Percentiles rank a stretch among this genome's conserved stretches.
These are phyloP conservation scores for Baorangia bicolor DNA, from an alignment of 768 basidiomycete genomes.

Conservation along the genomic window DNA sequence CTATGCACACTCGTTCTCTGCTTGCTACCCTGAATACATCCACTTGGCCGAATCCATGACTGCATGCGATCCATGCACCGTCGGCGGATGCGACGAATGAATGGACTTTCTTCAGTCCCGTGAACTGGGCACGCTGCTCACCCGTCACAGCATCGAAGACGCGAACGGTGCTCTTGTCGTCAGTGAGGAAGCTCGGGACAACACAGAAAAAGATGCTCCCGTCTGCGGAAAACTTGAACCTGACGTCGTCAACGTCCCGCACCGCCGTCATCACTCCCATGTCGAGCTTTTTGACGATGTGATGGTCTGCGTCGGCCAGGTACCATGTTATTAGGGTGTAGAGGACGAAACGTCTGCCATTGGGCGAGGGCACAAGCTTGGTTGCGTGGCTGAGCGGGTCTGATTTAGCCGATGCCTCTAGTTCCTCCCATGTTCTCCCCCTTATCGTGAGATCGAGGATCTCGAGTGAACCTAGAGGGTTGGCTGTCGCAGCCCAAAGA, in stretches of 20 bases:
- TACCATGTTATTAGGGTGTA: not conserved
- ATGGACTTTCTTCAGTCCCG: not conserved
- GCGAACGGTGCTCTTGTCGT: not conserved
- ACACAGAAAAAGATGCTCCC: not conserved
- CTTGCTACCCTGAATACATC: too few species aligned
- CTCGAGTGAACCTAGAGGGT: constrained; percentile 1
- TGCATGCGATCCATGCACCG: constrained; percentile 5
- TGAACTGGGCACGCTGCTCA: not conserved
- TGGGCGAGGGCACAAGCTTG: not conserved
- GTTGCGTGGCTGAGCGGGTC: not conserved
- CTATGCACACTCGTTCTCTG: too few species aligned
- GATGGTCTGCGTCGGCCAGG: not conserved
- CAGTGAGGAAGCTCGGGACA: not conserved
- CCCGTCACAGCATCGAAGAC: not conserved
- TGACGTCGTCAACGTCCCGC: not conserved
- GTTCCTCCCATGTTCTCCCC: not conserved
- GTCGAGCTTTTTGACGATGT: constrained; percentile 8
- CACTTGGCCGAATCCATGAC: not conserved
- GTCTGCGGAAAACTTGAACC: constrained; percentile 8
- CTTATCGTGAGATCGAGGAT: constrained; percentile 6
- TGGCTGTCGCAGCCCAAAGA: constrained; percentile 12
- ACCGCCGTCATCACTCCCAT: not conserved
- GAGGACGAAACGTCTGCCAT: constrained; percentile 6
- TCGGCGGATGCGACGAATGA: not conserved
- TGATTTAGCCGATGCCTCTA: not conserved